These are phyloP conservation scores for Suhomyces sp. DNA, from an alignment of 805 yeast species.

Conservation along the genomic window DNA sequence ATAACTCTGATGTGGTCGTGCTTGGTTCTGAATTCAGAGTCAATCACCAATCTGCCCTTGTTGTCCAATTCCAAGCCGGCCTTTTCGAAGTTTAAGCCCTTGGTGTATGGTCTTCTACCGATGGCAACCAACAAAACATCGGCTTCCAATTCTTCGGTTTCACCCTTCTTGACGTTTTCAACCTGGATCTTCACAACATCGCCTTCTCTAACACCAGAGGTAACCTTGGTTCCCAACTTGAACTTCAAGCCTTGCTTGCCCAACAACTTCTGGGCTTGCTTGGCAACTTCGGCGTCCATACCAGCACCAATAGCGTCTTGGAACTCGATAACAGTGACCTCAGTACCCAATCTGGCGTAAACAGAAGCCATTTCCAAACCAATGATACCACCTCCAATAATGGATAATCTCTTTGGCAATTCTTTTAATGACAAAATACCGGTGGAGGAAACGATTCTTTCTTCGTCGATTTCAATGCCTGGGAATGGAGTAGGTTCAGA, in stretches of 20 bases:
- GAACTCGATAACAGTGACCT: conserved; percentile 93
- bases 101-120: conserved; percentile 97
- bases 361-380: conserved; percentile 99
- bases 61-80: conserved; percentile 89
- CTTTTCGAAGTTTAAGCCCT: conserved; percentile 83
- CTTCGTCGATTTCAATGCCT: conserved; percentile 93
- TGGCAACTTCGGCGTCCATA: conserved; percentile 95
- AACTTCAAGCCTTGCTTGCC: conserved; percentile 94
- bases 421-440: conserved; percentile 84
- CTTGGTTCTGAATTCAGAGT: conserved; percentile 89
- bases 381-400: conserved; percentile 99
- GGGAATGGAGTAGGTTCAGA: conserved; percentile 99
- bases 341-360: conserved; percentile 90
- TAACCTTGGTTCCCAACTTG: conserved; percentile 88
- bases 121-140: conserved; percentile 95
- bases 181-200: conserved; percentile 82
- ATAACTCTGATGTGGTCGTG: conserved; percentile 91
- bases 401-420: conserved; percentile 85
- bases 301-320: conserved; percentile 93
- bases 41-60: conserved; percentile 91
- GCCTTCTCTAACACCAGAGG: conserved; percentile 83
- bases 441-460: conserved; percentile 93
- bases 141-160: conserved; percentile 74
- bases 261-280: conserved; percentile 82
- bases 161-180: conserved; percentile 85